Evolutionary conservation across 805 yeast species (phyloP).

Genomic region (Kluyveromyces nonfermentans): DNA sequence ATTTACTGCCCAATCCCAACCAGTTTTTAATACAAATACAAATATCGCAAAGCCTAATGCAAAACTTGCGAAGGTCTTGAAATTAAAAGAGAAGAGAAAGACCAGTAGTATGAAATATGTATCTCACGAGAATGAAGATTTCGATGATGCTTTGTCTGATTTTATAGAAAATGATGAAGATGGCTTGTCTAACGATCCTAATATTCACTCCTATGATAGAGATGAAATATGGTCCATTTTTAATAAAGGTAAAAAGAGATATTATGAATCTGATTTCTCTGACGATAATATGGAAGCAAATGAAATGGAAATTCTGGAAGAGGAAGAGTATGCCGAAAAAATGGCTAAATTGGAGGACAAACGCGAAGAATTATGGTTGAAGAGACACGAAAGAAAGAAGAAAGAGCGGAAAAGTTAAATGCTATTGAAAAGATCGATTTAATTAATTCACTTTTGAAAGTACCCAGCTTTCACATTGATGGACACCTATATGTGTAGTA

Average conservation of each 20-base stretch:
- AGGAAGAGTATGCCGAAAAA: conserved; percentile 60
- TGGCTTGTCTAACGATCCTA: conserved; percentile 11
- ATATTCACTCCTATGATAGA: conserved; percentile 51
- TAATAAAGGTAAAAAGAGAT: conserved; percentile 50
- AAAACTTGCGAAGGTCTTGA: conserved; percentile 39
- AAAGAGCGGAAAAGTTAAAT: conserved; percentile 21
- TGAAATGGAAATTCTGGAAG: conserved; percentile 79
- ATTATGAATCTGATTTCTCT: conserved; percentile 40
- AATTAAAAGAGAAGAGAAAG: conserved; percentile 6
- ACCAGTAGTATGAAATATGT: conserved; percentile 6
- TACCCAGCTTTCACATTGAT: not conserved
- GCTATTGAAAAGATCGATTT: too few species aligned
- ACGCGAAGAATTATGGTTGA: conserved; percentile 56
- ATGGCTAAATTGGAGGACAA: conserved; percentile 71
- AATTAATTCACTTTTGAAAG: too few species aligned
- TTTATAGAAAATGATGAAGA: conserved; percentile 38
- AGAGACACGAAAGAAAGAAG: conserved; percentile 38
- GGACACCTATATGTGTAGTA: not conserved
- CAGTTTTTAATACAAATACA: conserved; percentile 4
- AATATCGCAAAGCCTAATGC: conserved; percentile 49
- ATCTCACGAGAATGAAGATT: conserved; percentile 35
- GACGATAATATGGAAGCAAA: conserved; percentile 86
- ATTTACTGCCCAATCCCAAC: not conserved
- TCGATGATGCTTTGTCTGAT: conserved; percentile 44
- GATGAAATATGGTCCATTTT: conserved; percentile 89